Base-by-base conservation (phyloP, 768 basidiomycete genomes). In the Dendrothele bispora region DNA sequence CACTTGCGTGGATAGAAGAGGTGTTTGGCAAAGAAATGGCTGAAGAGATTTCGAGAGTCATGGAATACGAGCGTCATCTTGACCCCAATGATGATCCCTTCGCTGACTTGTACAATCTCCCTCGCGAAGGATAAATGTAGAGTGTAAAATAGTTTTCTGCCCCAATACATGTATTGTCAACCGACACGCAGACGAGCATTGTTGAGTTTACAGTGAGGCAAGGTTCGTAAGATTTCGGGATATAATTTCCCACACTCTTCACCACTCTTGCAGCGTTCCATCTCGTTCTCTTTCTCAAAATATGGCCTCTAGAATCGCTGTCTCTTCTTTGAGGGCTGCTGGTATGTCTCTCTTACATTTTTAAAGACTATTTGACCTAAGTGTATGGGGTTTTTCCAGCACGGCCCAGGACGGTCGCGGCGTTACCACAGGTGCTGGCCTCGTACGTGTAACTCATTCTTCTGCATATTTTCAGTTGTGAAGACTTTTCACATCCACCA, bases 291-390 rank as follows among this genome's bases (percentile, higher is more conserved):
- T 43, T 27, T 49, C 22, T 20, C 22, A 36, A 49, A 42, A 43
- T 50, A 86, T 86, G 84, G 83, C 83, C 55, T 84, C 84, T 64
- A 81, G 83, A 77, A 79, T 86, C 69, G 83, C 82, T 65, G 65
- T 84, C 57, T 79, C 69, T 73, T 71, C 84, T 41, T 69, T 87
- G 62, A 74, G 80, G 68, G 77, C 75, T 49, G 80, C 79, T 57
- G 79, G 85, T 83, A 52, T 50, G 76, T 60, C 21, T 34, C 12
- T 43, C 17, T 5, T 21, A 20, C 14, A 1, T 22, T 28, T 15
- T 28, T 11, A 7, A 21, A 15, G n/a, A 2, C 3, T 15, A 5
- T 17, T 4, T 27, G 15, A 15, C 20, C 27, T 29, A 3, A 28
- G 26, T 12, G 27, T 54, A 26, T 7, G 32, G 3, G 21, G n/a